Evolutionary conservation across 495 filamentous ascomycete species (phyloP).

Genomic region (Oleoguttula mirabilis): DNA sequence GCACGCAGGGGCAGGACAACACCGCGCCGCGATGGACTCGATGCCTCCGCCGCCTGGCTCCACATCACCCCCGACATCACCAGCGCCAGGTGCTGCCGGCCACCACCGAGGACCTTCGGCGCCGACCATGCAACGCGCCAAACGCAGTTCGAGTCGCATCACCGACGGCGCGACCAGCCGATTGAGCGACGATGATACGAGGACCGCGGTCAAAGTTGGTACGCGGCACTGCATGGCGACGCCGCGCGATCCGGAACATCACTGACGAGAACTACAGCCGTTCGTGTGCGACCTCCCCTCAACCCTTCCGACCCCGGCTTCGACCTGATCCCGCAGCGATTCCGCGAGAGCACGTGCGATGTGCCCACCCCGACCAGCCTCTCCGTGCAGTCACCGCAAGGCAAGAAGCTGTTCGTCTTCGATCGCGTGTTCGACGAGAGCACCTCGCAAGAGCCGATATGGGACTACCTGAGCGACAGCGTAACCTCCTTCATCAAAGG

Average conservation of each 20-base stretch:
- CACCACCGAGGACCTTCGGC: constrained; percentile 5
- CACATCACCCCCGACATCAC: constrained; percentile 49
- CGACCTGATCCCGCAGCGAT: constrained; percentile 89
- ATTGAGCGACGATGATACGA: constrained; percentile 85
- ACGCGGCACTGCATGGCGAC: constrained; percentile 36
- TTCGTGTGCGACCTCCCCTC: constrained; percentile 86
- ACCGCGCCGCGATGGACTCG: neutral
- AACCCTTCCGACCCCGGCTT: constrained; percentile 76
- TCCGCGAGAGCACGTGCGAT: constrained; percentile 86
- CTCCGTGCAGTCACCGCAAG: constrained; percentile 79
- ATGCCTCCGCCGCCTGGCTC: neutral
- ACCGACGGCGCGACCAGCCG: constrained; percentile 71
- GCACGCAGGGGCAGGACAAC: neutral
- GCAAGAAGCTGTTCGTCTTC: constrained; percentile 89
- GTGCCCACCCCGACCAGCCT: constrained; percentile 73
- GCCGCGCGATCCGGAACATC: constrained; percentile 11
- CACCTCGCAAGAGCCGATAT: constrained; percentile 75
- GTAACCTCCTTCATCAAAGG: constrained; percentile 85
- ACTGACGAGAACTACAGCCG: constrained; percentile 43
- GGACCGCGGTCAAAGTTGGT: constrained; percentile 99
- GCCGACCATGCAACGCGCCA: constrained; percentile 20
- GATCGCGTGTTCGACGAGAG: constrained; percentile 86
- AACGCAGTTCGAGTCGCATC: constrained; percentile 78
- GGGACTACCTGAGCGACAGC: constrained; percentile 89
- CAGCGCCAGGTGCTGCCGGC: constrained; percentile 24